These are phyloP conservation scores for Geranium brycei DNA, from an alignment of 345 rosid species.

Conservation along the genomic window DNA sequence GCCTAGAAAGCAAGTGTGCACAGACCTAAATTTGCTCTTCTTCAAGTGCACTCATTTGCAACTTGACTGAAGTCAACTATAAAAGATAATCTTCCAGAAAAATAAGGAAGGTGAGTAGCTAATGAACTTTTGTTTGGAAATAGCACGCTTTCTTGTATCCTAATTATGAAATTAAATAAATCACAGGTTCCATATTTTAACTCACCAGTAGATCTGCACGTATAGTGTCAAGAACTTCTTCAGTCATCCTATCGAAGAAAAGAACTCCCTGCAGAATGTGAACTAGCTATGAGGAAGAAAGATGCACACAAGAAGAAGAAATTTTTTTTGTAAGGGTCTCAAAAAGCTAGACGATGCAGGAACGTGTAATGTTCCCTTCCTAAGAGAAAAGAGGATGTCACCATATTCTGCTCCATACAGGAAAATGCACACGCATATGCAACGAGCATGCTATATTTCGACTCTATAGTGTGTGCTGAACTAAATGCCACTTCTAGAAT, in stretches of 20 bases:
- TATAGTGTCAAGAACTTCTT: slow-evolving; percentile 62
- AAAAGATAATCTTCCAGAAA: neutral
- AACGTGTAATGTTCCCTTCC: neutral
- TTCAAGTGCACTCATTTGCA: neutral
- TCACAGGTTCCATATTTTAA: neutral
- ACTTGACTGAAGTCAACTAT: neutral
- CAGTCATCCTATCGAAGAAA: slow-evolving; percentile 83
- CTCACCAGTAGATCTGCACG: slow-evolving; percentile 55
- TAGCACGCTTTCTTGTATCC: slow-evolving; percentile 3
- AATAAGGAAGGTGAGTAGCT: neutral
- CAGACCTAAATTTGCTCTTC: neutral
- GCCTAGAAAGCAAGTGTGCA: neutral
- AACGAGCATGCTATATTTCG: neutral
- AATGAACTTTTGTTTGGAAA: neutral
- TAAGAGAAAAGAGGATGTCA: neutral
- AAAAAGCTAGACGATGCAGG: neutral
- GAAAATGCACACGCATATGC: no score
- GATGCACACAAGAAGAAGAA: neutral
- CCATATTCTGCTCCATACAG: neutral
- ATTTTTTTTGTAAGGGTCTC: neutral
- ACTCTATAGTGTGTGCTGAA: neutral
- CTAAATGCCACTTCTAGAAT: neutral
- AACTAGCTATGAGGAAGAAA: slow-evolving; percentile 4
- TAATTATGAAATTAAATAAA: neutral
- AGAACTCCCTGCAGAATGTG: slow-evolving; percentile 57